Evolutionary conservation across 306 rosid genomes (phyloP), one percentile per base, ranked within the genome.

Genomic region (Betula pendula): DNA sequence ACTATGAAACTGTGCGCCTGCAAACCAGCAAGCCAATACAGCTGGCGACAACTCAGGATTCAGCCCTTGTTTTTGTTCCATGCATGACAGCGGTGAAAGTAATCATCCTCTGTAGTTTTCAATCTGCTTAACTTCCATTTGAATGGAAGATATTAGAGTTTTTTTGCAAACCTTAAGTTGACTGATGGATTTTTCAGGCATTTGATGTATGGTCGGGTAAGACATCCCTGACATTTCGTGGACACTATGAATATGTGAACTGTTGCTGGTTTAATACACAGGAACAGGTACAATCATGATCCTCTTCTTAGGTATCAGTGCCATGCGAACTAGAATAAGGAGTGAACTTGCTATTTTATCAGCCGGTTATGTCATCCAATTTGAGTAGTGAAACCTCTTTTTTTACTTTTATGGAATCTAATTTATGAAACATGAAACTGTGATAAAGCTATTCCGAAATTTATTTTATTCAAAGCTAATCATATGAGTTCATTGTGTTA

Each of bases 51-150:
- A 77, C 87, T 79, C 92, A 80, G 73, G 96, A 89, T 82, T 82
- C 94, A 12, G 66, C 84, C 74, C 82, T 84, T 69, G 89, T 86
- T 81, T 95, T 95, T 84, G 97, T 90, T 86, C 99, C 99, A 68
- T 95, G 99, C 96, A 92, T 90, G 97, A 76, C 92, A 75, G 33
- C 94, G 82, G 96, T 89, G 79, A 95, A 95, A 84, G 97, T 92
- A 85, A 75, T 27, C 10, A 33, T 31, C 55, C 71, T 75, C 47
- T 52, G 9, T 52, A 20, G 38, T 76, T 50, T 72, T 79, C 70
- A 19, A 65, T 55, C 60, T 47, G 25, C 62, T 31, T 31, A 44
- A 71, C 70, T 81, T 72, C 60, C 47, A 72, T 56, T 70, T 73
- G 48, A 74, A 44, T 70, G 51, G 22, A 73, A 56, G 35, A 24